Percentiles rank a stretch among this genome's conserved stretches.
phyloP scores from a whole-genome alignment of 2,329 filamentous ascomycete genomes.

The Huntiella abstrusa region DNA sequence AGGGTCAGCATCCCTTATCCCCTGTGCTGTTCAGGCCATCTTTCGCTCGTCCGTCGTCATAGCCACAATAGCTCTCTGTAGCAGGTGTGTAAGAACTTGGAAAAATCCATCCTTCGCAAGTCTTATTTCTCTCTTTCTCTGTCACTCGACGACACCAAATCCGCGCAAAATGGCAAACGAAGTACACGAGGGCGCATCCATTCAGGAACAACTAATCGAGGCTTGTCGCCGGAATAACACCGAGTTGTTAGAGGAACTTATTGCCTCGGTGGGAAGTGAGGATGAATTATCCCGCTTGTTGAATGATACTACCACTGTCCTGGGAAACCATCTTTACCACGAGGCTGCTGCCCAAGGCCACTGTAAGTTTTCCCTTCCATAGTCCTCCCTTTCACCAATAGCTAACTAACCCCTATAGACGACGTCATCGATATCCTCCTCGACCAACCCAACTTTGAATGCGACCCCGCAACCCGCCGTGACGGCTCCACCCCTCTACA shows the following conservation, averaged over 20 bases:
- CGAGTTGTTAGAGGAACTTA: conserved; percentile 59
- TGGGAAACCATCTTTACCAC: conserved; percentile 81
- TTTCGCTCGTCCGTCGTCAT: too few relatives aligned
- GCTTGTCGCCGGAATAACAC: conserved; percentile 87
- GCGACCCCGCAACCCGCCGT: conserved; percentile 53
- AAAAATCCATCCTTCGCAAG: too few relatives aligned
- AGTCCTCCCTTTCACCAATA: neutral
- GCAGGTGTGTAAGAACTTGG: too few relatives aligned
- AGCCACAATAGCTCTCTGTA: too few relatives aligned
- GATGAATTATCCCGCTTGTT: conserved; percentile 56
- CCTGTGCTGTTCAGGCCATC: too few relatives aligned
- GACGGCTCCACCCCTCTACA: conserved; percentile 68
- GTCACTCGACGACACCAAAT: neutral
- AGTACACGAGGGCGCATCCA: conserved; percentile 53
- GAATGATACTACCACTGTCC: conserved; percentile 66
- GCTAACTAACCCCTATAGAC: conserved; percentile 26
- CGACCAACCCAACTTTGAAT: conserved; percentile 70
- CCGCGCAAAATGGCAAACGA: conserved; percentile 5
- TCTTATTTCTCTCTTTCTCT: too few relatives aligned
- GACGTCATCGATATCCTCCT: conserved; percentile 67
- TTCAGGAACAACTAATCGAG: conserved; percentile 73
- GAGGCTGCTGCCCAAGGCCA: conserved; percentile 72
- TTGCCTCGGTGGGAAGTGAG: conserved; percentile 41
- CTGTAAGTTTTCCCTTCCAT: conserved; percentile 36
- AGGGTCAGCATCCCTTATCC: too few relatives aligned